These are phyloP conservation scores for Strobilomyces dryophilus DNA, from an alignment of 768 basidiomycete species.

Conservation along the genomic window DNA sequence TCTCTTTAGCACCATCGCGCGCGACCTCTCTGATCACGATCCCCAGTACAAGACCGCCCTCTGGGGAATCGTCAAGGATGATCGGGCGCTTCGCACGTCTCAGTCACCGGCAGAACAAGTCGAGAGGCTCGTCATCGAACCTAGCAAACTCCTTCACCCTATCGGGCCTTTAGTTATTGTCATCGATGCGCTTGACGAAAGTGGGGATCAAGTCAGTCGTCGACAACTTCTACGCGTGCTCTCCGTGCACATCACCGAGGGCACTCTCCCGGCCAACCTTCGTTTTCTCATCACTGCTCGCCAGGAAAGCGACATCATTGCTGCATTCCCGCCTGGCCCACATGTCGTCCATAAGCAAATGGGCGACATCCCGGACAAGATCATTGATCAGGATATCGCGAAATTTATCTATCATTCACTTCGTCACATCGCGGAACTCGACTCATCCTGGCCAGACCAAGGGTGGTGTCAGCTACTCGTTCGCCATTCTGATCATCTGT, in stretches of 20 bases:
- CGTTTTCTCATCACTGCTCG: not conserved
- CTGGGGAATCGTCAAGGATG: not conserved
- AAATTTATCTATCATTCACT: not conserved
- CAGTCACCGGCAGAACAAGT: not conserved
- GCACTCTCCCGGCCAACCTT: not conserved
- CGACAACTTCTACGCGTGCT: not conserved
- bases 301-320: not conserved
- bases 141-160: not conserved
- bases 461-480: slow-evolving; percentile 7
- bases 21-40: not conserved
- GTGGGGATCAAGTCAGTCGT: not conserved
- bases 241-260: not conserved
- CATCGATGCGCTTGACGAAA: not conserved
- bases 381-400: not conserved
- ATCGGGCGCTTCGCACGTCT: not conserved
- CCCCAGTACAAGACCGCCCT: not conserved
- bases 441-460: not conserved
- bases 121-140: not conserved
- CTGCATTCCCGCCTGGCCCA: not conserved
- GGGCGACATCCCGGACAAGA: not conserved
- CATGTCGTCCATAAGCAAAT: not conserved
- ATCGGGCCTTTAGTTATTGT: not conserved
- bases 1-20: not conserved
- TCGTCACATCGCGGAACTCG: not conserved
- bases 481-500: not conserved